phyloP scores from a whole-genome alignment of 768 basidiomycete genomes.

The Sporobolomyces roseus region DNA sequence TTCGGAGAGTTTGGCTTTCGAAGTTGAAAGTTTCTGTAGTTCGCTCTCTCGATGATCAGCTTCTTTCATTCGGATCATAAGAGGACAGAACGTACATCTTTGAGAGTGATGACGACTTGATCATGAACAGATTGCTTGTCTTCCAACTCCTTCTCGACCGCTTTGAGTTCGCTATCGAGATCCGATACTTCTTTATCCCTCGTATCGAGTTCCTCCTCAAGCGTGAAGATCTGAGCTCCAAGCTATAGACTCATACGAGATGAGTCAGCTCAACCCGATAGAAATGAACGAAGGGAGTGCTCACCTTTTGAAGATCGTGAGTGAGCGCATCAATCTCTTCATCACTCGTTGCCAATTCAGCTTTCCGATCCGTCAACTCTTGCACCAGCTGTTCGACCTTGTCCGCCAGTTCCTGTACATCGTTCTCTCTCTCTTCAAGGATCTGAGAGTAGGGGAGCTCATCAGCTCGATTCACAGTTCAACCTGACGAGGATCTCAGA shows the following conservation, averaged over 20 bases:
- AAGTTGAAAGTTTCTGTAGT: slow-evolving; percentile 62
- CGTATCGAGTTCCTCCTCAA: slow-evolving; percentile 80
- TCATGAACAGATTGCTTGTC: slow-evolving; percentile 61
- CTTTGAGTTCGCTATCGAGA: slow-evolving; percentile 57
- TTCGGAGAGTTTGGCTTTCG: slow-evolving; percentile 67
- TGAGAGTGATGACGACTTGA: slow-evolving; percentile 70
- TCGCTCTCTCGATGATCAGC: neutral
- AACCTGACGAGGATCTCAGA: too few relatives aligned
- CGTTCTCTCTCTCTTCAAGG: slow-evolving; percentile 39
- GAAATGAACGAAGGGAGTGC: neutral
- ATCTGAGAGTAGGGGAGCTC: neutral
- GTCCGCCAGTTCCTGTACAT: slow-evolving; percentile 34
- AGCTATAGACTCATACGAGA: slow-evolving; percentile 43
- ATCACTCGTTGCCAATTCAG: slow-evolving; percentile 69
- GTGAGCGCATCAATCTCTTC: slow-evolving; percentile 43
- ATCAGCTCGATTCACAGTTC: neutral
- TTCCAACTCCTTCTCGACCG: slow-evolving; percentile 54
- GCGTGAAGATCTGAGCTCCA: slow-evolving; percentile 68
- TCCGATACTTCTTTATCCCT: slow-evolving; percentile 47
- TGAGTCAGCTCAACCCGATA: neutral
- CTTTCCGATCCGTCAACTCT: slow-evolving; percentile 72
- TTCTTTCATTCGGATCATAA: neutral
- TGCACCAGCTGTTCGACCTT: slow-evolving; percentile 41
- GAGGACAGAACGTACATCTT: slow-evolving; percentile 60
- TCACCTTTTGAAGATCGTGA: slow-evolving; percentile 44